Base-by-base conservation (phyloP, 1,284 basidiomycete genomes). In the Trichosporon coremiiforme region DNA sequence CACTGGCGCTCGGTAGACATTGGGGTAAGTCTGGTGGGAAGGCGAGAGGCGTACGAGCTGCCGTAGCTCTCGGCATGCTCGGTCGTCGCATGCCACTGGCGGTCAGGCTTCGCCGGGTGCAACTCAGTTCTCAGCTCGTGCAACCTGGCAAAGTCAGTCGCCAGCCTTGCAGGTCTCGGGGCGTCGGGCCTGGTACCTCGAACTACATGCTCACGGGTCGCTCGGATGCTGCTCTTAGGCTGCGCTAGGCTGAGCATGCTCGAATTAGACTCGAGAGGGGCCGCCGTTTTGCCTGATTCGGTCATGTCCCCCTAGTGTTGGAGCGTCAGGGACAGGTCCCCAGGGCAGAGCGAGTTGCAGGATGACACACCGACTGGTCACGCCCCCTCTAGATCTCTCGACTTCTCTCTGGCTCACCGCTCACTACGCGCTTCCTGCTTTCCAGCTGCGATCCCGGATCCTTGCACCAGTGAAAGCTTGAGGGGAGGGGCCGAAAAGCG, bases 211-310 rank as follows among this genome's bases (percentile, higher is more conserved):
- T 25, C 25, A 25, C 33, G 33, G 33, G 6, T 33, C 33, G 33
- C 33, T 35, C 33, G 33, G 33, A 35, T 8, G 6, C 33, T 35
- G 33, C 33, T 25, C 33, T 35, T 10, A 35, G 9, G 33, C 17
- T 45, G 38, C 4, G 38, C 38, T 15, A 13, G 25, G 25, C 1
- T 25, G 38, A 41, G 38, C 15, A 12, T 41, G 38, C 41, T 45
- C 10, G 41, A 12, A 12, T 17, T 45, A 17, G 41, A 13, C 36
- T 12, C 41, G 15, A 15, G 4, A 53, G 20, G 50, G 50, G 50
- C 22, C 8, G 50, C 50, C 20, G 50, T 17, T 38, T 25, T 53
- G 50, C 50, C 50, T 53, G 50, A 53, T 53, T 53, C 50, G 50
- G 50, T 53, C 50, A 53, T 53, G 50, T 53, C 9, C 50, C 9